Conservation (phyloP, 148 eudicot genomes). For the Linanthus parryae region DNA sequence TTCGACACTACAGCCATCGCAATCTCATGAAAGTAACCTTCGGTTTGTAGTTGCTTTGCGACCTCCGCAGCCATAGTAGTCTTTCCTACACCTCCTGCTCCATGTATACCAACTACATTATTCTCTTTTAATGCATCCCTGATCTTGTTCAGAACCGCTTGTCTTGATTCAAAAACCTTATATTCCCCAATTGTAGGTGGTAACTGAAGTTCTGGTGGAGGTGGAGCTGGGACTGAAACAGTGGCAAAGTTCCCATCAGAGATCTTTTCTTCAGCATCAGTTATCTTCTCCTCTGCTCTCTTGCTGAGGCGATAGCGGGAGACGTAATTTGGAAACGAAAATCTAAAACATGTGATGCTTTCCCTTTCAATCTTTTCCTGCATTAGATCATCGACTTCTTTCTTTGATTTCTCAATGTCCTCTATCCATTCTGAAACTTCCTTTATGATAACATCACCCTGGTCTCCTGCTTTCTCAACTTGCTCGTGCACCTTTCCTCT, state of each 20-base stretch:
- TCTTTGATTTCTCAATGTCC: background rate
- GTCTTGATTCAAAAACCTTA: background rate
- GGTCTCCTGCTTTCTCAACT: background rate
- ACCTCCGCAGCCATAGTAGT: background rate
- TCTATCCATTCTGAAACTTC: background rate
- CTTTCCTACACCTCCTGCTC: background rate
- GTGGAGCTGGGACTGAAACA: background rate
- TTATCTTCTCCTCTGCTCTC: background rate
- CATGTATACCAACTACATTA: background rate
- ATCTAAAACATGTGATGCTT: background rate
- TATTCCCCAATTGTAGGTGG: background rate
- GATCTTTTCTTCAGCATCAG: background rate
- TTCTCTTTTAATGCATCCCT: background rate
- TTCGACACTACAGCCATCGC: background rate
- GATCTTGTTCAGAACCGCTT: background rate
- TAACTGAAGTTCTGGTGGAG: slow-evolving; percentile 4
- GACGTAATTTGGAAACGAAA: background rate
- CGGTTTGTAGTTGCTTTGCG: background rate
- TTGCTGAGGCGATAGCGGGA: background rate
- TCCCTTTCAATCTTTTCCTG: background rate
- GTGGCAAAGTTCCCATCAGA: background rate
- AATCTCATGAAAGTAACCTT: background rate
- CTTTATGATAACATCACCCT: background rate
- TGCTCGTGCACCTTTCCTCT: background rate
- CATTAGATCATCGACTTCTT: background rate